phyloP scores from a whole-genome alignment of 768 basidiomycete genomes.

The Porpolomopsis calyptriformis region DNA sequence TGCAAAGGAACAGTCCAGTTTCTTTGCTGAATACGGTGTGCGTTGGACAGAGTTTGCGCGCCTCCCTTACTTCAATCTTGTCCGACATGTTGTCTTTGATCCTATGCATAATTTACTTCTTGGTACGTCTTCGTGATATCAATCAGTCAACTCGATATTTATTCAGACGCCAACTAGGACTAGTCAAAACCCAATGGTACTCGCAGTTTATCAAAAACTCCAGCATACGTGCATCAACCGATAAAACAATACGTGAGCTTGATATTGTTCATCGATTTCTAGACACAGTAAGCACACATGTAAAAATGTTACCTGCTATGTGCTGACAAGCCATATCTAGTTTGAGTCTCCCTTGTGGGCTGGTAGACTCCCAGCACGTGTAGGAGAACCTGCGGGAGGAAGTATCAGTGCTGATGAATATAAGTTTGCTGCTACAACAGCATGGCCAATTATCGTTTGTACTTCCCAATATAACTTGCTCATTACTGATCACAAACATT shows the following conservation, averaged over 20 bases:
- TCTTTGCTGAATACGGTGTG: constrained; percentile 15
- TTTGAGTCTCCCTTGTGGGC: constrained; percentile 20
- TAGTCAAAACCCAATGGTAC: constrained; percentile 20
- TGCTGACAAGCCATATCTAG: constrained; percentile 8
- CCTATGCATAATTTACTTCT: constrained; percentile 23
- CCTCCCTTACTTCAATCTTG: constrained; percentile 18
- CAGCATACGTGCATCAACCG: constrained; percentile 10
- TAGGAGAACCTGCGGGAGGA: constrained; percentile 23
- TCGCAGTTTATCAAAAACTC: constrained; percentile 14
- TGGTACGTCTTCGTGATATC: constrained; percentile 9
- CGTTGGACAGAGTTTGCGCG: constrained; percentile 18
- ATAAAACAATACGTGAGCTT: constrained; percentile 13
- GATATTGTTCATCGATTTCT: constrained; percentile 16
- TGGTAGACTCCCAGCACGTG: constrained; percentile 15
- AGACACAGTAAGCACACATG: constrained; percentile 1
- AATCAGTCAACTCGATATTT: not conserved
- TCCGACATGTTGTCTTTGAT: constrained; percentile 16
- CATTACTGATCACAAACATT: not conserved
- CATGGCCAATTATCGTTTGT: constrained; percentile 17
- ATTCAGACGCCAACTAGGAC: constrained; percentile 9
- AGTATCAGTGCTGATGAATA: constrained; percentile 21
- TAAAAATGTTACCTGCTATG: not conserved
- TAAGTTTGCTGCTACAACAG: constrained; percentile 14
- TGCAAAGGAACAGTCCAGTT: constrained; percentile 7
- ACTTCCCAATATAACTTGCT: not conserved